These are phyloP conservation scores for Eimeria maxima DNA, from an alignment of 169 alveolate species.

Conservation along the genomic window DNA sequence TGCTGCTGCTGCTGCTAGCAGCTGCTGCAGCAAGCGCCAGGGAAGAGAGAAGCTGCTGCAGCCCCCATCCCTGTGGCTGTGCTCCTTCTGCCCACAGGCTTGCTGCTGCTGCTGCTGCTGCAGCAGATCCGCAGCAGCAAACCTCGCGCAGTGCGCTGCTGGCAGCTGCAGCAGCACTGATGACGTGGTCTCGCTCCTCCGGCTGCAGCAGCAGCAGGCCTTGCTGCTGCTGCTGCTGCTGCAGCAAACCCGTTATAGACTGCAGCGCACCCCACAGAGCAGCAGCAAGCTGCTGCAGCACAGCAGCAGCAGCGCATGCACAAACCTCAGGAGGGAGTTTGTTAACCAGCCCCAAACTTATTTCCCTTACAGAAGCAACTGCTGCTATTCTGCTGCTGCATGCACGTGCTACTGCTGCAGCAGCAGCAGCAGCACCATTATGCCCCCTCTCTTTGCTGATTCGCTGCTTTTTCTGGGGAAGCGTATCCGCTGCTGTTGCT, in stretches of 20 bases:
- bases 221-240: background rate
- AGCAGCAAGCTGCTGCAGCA: background rate
- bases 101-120: constrained; percentile 24
- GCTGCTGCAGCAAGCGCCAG: background rate
- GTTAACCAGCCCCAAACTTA: background rate
- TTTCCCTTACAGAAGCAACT: constrained; percentile 1
- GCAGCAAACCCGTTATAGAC: constrained; percentile 26
- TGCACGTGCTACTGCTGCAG: constrained; percentile 47
- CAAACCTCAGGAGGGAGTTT: background rate
- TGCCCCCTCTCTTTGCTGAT: background rate
- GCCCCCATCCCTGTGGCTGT: background rate
- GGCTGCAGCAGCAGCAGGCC: background rate
- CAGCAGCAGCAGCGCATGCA: background rate
- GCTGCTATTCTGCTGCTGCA: constrained; percentile 27
- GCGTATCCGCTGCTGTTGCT: background rate
- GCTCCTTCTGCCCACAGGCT: constrained; percentile 7
- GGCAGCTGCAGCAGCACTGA: constrained; percentile 52
- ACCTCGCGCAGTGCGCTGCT: constrained; percentile 21
- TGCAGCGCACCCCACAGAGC: constrained; percentile 32
- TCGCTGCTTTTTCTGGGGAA: constrained; percentile 11
- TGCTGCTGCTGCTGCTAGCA: constrained; percentile 1
- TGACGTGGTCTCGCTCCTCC: background rate
- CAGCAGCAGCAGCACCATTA: background rate
- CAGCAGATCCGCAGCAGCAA: constrained; percentile 20
- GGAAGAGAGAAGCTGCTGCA: background rate